Conservation (phyloP, 805 yeast species). For the Starmerella potacharoeniae region DNA sequence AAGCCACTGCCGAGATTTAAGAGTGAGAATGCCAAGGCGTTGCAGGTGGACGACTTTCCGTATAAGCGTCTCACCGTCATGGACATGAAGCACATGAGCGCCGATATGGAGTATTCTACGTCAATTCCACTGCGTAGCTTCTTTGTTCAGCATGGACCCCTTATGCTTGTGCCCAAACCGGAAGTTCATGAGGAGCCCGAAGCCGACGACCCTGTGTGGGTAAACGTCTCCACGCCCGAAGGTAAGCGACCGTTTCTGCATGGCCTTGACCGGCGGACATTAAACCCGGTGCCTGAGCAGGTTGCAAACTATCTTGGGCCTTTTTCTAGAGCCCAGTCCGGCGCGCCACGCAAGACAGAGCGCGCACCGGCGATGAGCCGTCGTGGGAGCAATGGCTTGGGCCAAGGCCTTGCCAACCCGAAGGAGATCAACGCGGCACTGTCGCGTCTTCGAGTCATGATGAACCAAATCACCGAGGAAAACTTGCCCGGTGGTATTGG, state of each 20-base stretch:
- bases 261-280: constrained; percentile 6
- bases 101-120: constrained; percentile 19
- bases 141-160: constrained; percentile 38
- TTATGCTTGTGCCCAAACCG: constrained; percentile 30
- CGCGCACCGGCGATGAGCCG: background rate
- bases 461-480: constrained; percentile 7
- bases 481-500: constrained; percentile 10
- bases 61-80: constrained; percentile 16
- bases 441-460: constrained; percentile 1
- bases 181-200: constrained; percentile 1
- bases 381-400: background rate
- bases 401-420: background rate
- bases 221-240: constrained; percentile 12
- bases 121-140: constrained; percentile 31
- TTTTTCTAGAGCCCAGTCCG: constrained; percentile 19
- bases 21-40: constrained; percentile 9
- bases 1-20: constrained; percentile 3
- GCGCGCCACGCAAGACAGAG: background rate
- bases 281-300: constrained; percentile 28
- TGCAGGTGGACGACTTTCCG: constrained; percentile 18
- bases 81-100: constrained; percentile 22
- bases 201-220: constrained; percentile 23
- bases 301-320: constrained; percentile 32
- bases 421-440: constrained; percentile 1
- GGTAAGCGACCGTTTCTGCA: constrained; percentile 7